Conservation (phyloP, 805 yeast genomes). For the Wickerhamomyces mucosus region DNA sequence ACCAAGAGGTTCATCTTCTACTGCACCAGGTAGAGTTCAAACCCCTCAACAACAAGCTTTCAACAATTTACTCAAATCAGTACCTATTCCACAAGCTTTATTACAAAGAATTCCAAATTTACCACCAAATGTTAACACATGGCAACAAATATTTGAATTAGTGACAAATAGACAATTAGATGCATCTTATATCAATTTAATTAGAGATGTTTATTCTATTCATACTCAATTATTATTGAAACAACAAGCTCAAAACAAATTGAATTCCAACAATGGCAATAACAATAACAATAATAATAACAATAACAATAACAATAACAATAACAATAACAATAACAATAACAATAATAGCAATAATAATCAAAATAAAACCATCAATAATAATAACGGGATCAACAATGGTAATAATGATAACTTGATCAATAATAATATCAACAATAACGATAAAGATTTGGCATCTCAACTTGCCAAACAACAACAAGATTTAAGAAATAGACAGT, state of each 20-base stretch:
- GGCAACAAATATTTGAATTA: conserved; percentile 69
- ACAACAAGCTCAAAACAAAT: conserved; percentile 31
- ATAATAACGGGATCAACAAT: conserved; percentile 16
- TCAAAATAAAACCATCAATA: too few relatives aligned
- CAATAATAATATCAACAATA: conserved; percentile 1
- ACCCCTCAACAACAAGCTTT: conserved; percentile 16
- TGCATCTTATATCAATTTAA: conserved; percentile 44
- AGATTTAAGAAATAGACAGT: conserved; percentile 23
- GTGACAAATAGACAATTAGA: conserved; percentile 50
- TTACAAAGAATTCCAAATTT: conserved; percentile 61
- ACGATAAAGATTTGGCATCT: conserved; percentile 8
- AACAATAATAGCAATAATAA: conserved; percentile 18
- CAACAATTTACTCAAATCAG: conserved; percentile 37
- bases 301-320: conserved; percentile 1
- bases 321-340: conserved; percentile 16
- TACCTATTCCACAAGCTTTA: conserved; percentile 65
- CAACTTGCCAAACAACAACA: conserved; percentile 24
- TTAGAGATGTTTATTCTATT: conserved; percentile 58
- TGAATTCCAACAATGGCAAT: conserved; percentile 15
- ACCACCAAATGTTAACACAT: conserved; percentile 71
- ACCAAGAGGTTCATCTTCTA: too few relatives aligned
- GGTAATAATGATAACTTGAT: conserved; percentile 16
- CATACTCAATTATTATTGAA: conserved; percentile 50
- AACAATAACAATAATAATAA: conserved; percentile 30
- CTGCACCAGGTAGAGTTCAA: conserved; percentile 13